These are phyloP conservation scores for Platanthera guangdongensis DNA, from an alignment of 106 monocot genomes.

Conservation along the genomic window DNA sequence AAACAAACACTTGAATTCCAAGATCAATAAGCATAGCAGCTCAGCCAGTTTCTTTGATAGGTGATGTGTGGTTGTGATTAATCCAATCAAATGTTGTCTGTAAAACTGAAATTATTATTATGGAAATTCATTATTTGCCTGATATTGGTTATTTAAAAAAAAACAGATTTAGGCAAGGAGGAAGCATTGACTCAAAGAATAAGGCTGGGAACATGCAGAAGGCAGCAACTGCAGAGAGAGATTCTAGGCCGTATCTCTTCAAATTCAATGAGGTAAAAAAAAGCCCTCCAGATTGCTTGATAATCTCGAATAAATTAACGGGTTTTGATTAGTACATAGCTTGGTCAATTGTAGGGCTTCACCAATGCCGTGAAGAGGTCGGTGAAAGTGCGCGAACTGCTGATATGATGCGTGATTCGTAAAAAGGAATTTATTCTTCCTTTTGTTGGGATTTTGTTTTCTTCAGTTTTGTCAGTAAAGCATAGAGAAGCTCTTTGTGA, in stretches of 20 bases:
- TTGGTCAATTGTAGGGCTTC: constrained; percentile 53
- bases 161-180: constrained; percentile 54
- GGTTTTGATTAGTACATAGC: neutral
- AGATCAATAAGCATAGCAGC: constrained; percentile 11
- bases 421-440: too few species aligned
- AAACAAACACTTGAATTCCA: constrained; percentile 5
- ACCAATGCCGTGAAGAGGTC: constrained; percentile 91
- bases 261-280: constrained; percentile 82
- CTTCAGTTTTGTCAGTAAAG: too few species aligned
- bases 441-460: too few species aligned
- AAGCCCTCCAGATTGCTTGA: neutral
- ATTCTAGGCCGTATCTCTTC: constrained; percentile 72
- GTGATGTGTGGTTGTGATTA: constrained; percentile 16
- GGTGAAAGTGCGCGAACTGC: constrained; percentile 67
- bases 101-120: neutral
- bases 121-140: neutral
- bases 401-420: constrained; percentile 17
- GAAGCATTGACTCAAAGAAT: constrained; percentile 18
- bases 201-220: constrained; percentile 15
- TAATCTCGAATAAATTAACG: neutral
- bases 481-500: too few species aligned
- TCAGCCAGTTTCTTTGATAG: constrained; percentile 69
- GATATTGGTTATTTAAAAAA: constrained; percentile 1
- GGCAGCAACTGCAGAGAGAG: constrained; percentile 46
- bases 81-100: neutral